phyloP scores from a whole-genome alignment of 257 asterid species.

The Gynochthodes officinalis region DNA sequence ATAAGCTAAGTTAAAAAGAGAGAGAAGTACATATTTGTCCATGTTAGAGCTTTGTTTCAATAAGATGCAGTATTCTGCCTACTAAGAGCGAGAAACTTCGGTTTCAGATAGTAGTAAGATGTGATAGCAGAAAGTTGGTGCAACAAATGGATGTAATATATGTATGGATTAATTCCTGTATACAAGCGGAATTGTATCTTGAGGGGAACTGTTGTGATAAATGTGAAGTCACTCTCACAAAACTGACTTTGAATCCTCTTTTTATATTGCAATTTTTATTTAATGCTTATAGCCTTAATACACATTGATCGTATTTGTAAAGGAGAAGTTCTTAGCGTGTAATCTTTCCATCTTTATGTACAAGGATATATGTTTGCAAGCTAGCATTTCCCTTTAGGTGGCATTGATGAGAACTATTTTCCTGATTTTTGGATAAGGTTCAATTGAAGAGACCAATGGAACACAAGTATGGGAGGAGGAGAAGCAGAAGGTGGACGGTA shows the following conservation, averaged over 20 bases:
- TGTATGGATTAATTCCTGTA: too few species aligned
- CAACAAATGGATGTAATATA: too few species aligned
- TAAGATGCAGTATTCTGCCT: too few species aligned
- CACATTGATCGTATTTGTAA: not conserved
- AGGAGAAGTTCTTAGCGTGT: not conserved
- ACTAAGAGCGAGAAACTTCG: too few species aligned
- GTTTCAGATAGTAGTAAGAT: too few species aligned
- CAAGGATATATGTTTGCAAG: constrained; percentile 4
- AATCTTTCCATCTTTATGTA: not conserved
- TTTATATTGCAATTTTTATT: not conserved
- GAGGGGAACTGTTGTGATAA: not conserved
- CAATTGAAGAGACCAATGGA: constrained; percentile 45
- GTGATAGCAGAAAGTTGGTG: too few species aligned
- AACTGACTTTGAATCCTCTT: not conserved
- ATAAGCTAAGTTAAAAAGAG: too few species aligned
- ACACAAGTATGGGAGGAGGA: constrained; percentile 42
- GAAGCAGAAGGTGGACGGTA: constrained; percentile 77
- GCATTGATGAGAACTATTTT: constrained; percentile 20
- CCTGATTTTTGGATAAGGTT: constrained; percentile 41
- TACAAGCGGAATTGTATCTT: too few species aligned
- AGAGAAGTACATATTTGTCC: too few species aligned
- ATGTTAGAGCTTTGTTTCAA: too few species aligned
- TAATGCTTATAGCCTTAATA: not conserved
- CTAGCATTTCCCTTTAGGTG: constrained; percentile 17
- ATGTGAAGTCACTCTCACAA: too few species aligned